A percentile compares a stretch with the other conserved stretches of the same genome.
Conservation (phyloP, 495 filamentous ascomycete genomes). For the Penicillium daleae region DNA sequence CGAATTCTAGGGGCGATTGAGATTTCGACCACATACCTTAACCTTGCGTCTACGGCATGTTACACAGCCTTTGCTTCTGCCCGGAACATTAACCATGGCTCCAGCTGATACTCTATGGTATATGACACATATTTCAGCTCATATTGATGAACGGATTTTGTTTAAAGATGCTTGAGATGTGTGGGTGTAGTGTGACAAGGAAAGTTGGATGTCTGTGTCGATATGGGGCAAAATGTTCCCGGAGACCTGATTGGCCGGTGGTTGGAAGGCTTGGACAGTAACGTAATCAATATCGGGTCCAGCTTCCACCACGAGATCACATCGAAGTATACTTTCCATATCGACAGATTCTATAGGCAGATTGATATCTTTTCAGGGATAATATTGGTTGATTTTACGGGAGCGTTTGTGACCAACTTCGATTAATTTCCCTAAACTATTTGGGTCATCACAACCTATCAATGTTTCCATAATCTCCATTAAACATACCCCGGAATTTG, state of each 20-base stretch:
- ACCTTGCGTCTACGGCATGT: conserved; percentile 19
- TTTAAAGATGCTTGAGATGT: background rate
- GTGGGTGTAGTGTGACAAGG: background rate
- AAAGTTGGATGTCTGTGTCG: background rate
- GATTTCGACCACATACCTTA: conserved; percentile 8
- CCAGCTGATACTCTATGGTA: background rate
- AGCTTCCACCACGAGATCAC: background rate
- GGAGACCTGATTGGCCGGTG: background rate
- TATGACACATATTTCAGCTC: background rate
- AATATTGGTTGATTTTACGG: background rate
- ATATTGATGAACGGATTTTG: background rate
- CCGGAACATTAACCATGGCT: conserved; percentile 23
- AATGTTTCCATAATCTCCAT: background rate
- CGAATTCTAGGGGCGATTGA: background rate
- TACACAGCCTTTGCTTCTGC: conserved; percentile 20
- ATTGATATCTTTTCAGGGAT: background rate
- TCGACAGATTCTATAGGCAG: background rate
- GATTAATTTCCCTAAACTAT: background rate
- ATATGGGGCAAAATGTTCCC: background rate
- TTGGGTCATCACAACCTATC: background rate
- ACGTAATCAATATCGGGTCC: background rate
- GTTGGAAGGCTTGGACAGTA: background rate
- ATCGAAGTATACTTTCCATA: background rate
- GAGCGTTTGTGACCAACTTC: background rate
- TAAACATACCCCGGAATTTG: background rate